Evolutionary conservation across 306 rosid genomes (phyloP).

Genomic region (Fagus crenata): DNA sequence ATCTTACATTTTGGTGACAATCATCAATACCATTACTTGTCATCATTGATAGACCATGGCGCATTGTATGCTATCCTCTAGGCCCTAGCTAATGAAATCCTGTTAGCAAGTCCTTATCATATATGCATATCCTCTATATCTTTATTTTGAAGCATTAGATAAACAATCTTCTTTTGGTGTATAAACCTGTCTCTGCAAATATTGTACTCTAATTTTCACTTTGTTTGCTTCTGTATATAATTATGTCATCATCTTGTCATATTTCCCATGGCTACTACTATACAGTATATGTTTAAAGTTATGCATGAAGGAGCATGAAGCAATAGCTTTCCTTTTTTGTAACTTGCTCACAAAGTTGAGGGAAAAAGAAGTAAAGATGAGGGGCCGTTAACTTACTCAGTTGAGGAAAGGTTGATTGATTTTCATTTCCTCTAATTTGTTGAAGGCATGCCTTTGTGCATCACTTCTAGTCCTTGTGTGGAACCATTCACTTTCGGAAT

Average conservation of each 20-base stretch:
- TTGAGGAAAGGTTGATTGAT: constrained; percentile 1
- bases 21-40: neutral
- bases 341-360: neutral
- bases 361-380: neutral
- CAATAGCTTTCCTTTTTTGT: neutral
- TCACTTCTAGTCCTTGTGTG: neutral
- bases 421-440: neutral
- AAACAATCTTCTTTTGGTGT: neutral
- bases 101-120: neutral
- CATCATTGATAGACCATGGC: neutral
- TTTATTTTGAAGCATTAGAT: neutral
- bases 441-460: neutral
- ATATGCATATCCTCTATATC: neutral
- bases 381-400: neutral
- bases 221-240: neutral
- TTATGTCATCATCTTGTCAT: neutral
- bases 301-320: neutral
- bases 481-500: neutral
- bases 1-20: neutral
- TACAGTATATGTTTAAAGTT: neutral
- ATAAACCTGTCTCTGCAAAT: neutral
- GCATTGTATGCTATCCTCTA: neutral
- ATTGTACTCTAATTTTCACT: neutral
- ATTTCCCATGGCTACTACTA: neutral
- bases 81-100: neutral